phyloP scores from a whole-genome alignment of 768 basidiomycete species.

The Lentinula detonsa region DNA sequence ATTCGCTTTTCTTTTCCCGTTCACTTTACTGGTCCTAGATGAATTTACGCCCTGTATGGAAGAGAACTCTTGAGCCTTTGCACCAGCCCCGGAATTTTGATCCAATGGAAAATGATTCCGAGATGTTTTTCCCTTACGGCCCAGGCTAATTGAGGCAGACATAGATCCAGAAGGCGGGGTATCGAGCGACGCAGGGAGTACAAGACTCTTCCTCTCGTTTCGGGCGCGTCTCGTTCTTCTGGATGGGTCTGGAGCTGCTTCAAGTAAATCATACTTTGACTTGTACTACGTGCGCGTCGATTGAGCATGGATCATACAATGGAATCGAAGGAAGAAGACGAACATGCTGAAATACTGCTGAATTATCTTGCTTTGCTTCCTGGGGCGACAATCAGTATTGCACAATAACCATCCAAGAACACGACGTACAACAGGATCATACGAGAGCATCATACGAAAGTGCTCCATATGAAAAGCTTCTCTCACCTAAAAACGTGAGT shows the following conservation, averaged over 20 bases:
- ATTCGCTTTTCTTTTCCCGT: conserved; percentile 17
- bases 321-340: conserved; percentile 16
- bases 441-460: conserved; percentile 70
- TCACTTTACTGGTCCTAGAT: not conserved
- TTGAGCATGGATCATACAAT: not conserved
- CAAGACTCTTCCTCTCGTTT: conserved; percentile 44
- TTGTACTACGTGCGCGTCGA: conserved; percentile 41
- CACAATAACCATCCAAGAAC: not conserved
- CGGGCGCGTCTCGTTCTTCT: conserved; percentile 58
- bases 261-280: conserved; percentile 53
- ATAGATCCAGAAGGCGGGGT: conserved; percentile 13
- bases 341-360: conserved; percentile 70
- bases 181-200: conserved; percentile 22
- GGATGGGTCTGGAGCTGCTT: conserved; percentile 42
- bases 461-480: conserved; percentile 87
- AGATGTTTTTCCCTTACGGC: conserved; percentile 16
- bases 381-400: conserved; percentile 19
- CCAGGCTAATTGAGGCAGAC: conserved; percentile 15
- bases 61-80: conserved; percentile 12
- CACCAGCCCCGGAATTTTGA: conserved; percentile 17
- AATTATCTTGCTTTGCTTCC: conserved; percentile 70
- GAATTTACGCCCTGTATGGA: not conserved
- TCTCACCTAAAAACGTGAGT: conserved; percentile 48
- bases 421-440: conserved; percentile 61
- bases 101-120: conserved; percentile 24